Evolutionary conservation across 2,329 filamentous ascomycete species (phyloP).

Genomic region (Nemania bipapillata): DNA sequence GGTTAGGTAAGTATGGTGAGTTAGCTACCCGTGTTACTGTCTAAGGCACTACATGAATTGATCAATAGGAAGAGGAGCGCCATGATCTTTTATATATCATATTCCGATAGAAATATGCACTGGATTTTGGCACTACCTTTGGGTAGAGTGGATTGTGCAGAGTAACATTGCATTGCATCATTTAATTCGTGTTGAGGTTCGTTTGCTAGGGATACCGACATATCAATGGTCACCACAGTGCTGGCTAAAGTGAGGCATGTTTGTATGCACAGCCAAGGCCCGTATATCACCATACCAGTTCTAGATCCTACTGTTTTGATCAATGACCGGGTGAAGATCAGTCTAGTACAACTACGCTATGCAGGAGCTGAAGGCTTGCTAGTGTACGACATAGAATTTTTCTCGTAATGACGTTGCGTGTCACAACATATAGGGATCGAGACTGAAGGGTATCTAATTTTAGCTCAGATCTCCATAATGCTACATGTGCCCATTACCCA

Average conservation of each 20-base stretch:
- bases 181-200: background rate
- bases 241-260: conserved; percentile 10
- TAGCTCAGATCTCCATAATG: background rate
- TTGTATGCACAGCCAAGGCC: conserved; percentile 24
- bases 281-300: conserved; percentile 6
- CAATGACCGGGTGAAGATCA: background rate
- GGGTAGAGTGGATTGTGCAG: background rate
- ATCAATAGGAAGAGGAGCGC: background rate
- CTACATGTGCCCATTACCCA: background rate
- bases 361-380: conserved; percentile 18
- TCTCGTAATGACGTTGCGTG: conserved; percentile 11
- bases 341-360: background rate
- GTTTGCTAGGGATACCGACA: background rate
- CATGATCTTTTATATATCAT: background rate
- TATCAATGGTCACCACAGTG: background rate
- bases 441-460: background rate
- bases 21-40: background rate
- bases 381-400: background rate
- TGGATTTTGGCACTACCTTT: background rate
- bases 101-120: background rate
- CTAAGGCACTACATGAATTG: background rate
- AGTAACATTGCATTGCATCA: conserved; percentile 12
- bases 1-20: background rate
- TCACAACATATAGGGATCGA: background rate
- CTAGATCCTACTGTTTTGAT: background rate